Conservation (phyloP, 768 basidiomycete genomes). For the Chalciporus piperatus region DNA sequence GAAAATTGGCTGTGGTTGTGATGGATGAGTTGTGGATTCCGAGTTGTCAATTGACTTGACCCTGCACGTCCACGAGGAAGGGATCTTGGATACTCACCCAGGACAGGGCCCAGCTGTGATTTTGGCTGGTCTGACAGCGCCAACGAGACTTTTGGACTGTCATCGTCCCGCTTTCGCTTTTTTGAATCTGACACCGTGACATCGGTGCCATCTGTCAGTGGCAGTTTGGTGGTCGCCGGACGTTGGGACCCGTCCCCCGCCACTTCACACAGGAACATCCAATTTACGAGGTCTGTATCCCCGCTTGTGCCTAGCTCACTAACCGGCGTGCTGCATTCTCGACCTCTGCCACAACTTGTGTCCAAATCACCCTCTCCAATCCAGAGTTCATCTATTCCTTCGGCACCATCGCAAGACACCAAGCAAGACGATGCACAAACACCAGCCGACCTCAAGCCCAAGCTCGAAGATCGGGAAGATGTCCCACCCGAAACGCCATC, state of each 20-base stretch:
- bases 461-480: slow-evolving; percentile 23
- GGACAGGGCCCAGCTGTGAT: slow-evolving; percentile 46
- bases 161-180: slow-evolving; percentile 49
- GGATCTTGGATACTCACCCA: slow-evolving; percentile 39
- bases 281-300: slow-evolving; percentile 20
- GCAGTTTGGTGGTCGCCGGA: slow-evolving; percentile 11
- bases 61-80: slow-evolving; percentile 27
- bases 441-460: slow-evolving; percentile 6
- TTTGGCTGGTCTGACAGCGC: slow-evolving; percentile 34
- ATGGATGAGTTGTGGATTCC: slow-evolving; percentile 3
- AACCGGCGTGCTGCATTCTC: slow-evolving; percentile 14
- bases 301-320: too few relatives aligned
- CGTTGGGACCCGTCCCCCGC: slow-evolving; percentile 2
- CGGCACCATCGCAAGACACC: slow-evolving; percentile 8
- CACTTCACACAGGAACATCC: slow-evolving; percentile 17
- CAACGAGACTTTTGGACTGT: slow-evolving; percentile 35
- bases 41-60: slow-evolving; percentile 3
- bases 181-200: slow-evolving; percentile 31
- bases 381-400: slow-evolving; percentile 25
- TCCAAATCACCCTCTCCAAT: slow-evolving; percentile 27
- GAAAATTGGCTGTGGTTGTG: slow-evolving; percentile 54
- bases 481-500: slow-evolving; percentile 26
- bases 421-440: slow-evolving; percentile 13
- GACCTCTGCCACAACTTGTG: slow-evolving; percentile 28
- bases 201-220: background rate